Percentiles rank a stretch among this genome's conserved stretches.
phyloP scores from a whole-genome alignment of 805 yeast genomes.

The Saturnispora galanensis region DNA sequence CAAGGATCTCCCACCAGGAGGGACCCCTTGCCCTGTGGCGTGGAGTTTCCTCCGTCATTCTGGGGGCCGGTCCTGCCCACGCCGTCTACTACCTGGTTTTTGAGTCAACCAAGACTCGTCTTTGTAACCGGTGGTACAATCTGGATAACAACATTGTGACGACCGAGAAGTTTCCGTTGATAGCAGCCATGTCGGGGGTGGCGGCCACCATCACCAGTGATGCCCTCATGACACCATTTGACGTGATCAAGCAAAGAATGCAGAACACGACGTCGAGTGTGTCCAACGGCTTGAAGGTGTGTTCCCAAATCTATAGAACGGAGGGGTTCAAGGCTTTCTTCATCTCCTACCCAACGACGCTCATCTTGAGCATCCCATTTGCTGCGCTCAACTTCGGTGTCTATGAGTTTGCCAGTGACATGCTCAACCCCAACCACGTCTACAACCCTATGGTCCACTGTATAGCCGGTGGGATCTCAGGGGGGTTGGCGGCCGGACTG shows the following conservation, averaged over 20 bases:
- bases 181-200: conserved; percentile 82
- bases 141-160: conserved; percentile 34
- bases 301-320: conserved; percentile 38
- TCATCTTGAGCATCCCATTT: conserved; percentile 86
- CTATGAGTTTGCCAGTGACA: conserved; percentile 72
- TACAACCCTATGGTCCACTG: conserved; percentile 92
- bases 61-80: conserved; percentile 99
- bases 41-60: conserved; percentile 81
- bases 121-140: conserved; percentile 31
- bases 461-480: conserved; percentile 86
- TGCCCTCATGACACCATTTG: conserved; percentile 96
- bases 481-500: conserved; percentile 89
- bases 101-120: conserved; percentile 61
- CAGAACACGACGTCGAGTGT: conserved; percentile 33
- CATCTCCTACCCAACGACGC: conserved; percentile 88
- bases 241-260: conserved; percentile 92
- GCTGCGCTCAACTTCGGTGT: conserved; percentile 91
- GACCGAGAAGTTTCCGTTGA: conserved; percentile 64
- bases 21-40: conserved; percentile 88
- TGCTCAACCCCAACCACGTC: conserved; percentile 64
- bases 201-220: conserved; percentile 90
- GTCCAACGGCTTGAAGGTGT: conserved; percentile 15
- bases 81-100: conserved; percentile 94
- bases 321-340: conserved; percentile 80
- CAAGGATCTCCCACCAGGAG: conserved; percentile 73